Base-by-base conservation (phyloP, 2,329 filamentous ascomycete genomes). In the Westerdykella sp. region DNA sequence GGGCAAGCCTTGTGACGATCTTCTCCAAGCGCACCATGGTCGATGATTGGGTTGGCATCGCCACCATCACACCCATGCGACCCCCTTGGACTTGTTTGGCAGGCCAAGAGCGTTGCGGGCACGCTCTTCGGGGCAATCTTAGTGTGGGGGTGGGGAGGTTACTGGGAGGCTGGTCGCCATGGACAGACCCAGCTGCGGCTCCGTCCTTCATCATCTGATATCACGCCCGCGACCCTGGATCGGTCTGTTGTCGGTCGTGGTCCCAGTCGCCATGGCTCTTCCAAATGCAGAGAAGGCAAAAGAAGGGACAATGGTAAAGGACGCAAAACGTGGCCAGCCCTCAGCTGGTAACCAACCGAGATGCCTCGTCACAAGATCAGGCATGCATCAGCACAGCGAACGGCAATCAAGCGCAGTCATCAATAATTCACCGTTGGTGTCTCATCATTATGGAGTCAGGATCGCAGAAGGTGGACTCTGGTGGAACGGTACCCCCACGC, bases 71-170 rank as follows among this genome's bases (percentile, higher is more conserved):
- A 53, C 50, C 58, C 55, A 57, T 58, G 50, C 55, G 51, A 57
- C 25, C 9, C 4, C 25, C 25, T 28, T 28, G 25, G 25, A 28
- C 25, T 58, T 51, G 55, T 58, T 58, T 54, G 52, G 56, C 53
- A 53, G 54, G 53, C 55, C 46, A 52, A 37, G 49, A 57, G 60
- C 54, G 57, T 60, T 63, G 57, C 30, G 51, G 57, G 60, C 54
- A 48, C 42, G 56, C 49, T 48, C 55, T 55, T 63, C 49, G 56
- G 55, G 50, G 54, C 41, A 16, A 48, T 50, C 44, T 40, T 63
- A 64, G 63, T 62, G 63, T 66, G 63, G 63, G 63, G 63, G 63
- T 65, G 62, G 60, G 57, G 60, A 31, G 46, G 50, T 48, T 50
- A 45, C 43, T 39, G 60, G 57, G 60, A 31, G 46, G 50, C 49